Evolutionary conservation across 495 filamentous ascomycete species (phyloP).

Genomic region (Penicillium flavigenum): DNA sequence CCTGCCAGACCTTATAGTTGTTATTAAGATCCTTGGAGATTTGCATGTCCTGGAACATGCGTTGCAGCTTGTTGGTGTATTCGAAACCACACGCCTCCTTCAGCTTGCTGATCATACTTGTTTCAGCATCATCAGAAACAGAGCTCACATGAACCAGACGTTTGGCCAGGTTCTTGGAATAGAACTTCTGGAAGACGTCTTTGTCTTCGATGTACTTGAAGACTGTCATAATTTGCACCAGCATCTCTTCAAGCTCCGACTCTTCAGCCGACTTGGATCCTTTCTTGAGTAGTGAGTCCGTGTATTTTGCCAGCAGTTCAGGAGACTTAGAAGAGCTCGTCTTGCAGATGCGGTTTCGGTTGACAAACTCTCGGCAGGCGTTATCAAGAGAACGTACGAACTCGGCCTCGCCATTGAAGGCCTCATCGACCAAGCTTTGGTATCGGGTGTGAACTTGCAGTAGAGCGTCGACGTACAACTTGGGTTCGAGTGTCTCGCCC

Average conservation of each 20-base stretch:
- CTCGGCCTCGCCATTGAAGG: constrained; percentile 93
- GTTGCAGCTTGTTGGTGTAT: constrained; percentile 98
- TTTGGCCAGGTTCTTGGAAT: constrained; percentile 93
- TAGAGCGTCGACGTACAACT: constrained; percentile 92
- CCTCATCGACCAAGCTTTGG: constrained; percentile 83
- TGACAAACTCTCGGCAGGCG: constrained; percentile 96
- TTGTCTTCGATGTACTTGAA: constrained; percentile 99
- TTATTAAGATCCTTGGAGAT: constrained; percentile 95
- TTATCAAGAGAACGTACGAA: constrained; percentile 97
- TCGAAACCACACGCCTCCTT: constrained; percentile 99
- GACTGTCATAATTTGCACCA: constrained; percentile 97
- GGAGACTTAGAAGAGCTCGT: constrained; percentile 88
- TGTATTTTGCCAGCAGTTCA: constrained; percentile 91
- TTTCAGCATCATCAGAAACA: constrained; percentile 95
- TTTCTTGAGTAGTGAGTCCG: constrained; percentile 92
- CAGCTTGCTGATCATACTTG: constrained; percentile 98
- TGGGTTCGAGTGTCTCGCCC: constrained; percentile 89
- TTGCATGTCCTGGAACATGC: constrained; percentile 99
- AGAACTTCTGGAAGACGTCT: constrained; percentile 99
- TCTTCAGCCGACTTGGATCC: constrained; percentile 88
- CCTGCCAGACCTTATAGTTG: constrained; percentile 71
- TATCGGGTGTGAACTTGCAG: constrained; percentile 94
- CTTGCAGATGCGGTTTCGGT: constrained; percentile 93
- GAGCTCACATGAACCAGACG: constrained; percentile 92
- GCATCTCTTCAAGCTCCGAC: constrained; percentile 82